Evolutionary conservation across 495 filamentous ascomycete species (phyloP).

Genomic region (Podospora comata): DNA sequence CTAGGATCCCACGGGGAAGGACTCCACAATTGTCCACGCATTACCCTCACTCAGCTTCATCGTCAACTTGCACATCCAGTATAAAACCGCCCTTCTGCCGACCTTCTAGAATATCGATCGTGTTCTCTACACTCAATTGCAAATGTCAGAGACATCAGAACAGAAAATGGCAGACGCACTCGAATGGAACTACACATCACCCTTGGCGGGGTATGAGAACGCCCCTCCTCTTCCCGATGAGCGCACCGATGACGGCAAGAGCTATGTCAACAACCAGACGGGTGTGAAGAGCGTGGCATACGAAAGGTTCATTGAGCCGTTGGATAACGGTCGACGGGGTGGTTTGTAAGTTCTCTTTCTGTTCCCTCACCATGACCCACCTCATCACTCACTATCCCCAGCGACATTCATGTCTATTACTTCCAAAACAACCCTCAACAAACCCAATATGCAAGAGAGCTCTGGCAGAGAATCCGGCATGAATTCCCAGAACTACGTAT

Average conservation of each 20-base stretch:
- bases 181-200: constrained; percentile 58
- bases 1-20: constrained; percentile 5
- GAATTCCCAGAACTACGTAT: constrained; percentile 89
- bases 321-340: constrained; percentile 58
- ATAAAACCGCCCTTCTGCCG: neutral
- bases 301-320: constrained; percentile 59
- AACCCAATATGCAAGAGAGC: constrained; percentile 59
- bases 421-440: constrained; percentile 63
- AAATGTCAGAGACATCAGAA: neutral
- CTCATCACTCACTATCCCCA: constrained; percentile 15
- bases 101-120: neutral
- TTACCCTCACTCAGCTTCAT: neutral
- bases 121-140: neutral
- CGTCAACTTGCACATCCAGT: neutral
- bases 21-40: neutral
- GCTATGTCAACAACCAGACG: constrained; percentile 56
- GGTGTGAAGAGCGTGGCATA: constrained; percentile 61
- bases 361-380: neutral
- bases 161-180: constrained; percentile 18
- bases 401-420: constrained; percentile 81
- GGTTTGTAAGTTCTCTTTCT: constrained; percentile 47
- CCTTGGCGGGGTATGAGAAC: constrained; percentile 63
- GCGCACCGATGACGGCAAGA: constrained; percentile 64
- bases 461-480: constrained; percentile 73
- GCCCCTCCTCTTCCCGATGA: constrained; percentile 60